Evolutionary conservation across 2,329 filamentous ascomycete species (phyloP).

Genomic region (Phialophora tarda): DNA sequence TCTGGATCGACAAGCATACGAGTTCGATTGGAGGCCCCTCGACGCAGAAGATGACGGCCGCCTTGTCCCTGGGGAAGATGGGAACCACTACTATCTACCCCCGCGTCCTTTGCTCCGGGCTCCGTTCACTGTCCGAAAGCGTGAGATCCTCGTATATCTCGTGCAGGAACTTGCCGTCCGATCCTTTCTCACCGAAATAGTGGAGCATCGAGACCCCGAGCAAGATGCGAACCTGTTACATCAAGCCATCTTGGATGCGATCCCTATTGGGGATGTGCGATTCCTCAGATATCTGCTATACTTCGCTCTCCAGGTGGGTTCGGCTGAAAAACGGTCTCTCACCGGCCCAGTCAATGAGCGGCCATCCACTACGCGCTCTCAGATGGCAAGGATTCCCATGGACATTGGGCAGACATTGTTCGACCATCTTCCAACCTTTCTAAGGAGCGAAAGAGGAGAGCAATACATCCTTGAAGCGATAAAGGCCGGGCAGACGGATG

Average conservation of each 20-base stretch:
- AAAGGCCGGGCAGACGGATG: neutral
- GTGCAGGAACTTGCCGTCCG: neutral
- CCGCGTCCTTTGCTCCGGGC: neutral
- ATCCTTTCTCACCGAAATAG: neutral
- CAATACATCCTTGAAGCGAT: neutral
- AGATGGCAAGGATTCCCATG: neutral
- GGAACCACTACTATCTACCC: neutral
- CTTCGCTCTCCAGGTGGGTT: neutral
- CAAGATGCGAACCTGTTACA: neutral
- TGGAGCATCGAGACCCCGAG: neutral
- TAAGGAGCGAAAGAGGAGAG: neutral
- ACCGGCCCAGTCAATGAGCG: neutral
- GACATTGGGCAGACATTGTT: neutral
- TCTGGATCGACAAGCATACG: neutral
- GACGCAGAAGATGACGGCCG: neutral
- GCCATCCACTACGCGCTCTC: neutral
- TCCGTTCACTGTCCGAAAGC: neutral
- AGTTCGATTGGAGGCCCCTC: neutral
- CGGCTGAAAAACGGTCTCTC: neutral
- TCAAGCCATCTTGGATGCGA: neutral
- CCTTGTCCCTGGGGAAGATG: neutral
- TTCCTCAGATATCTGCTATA: slow-evolving; percentile 3
- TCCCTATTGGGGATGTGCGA: neutral
- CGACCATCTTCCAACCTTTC: neutral
- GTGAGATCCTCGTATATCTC: neutral